Evolutionary conservation across 2,329 filamentous ascomycete species (phyloP), one percentile per base, ranked within the genome.

Genomic region (Aspergillus sp.): DNA sequence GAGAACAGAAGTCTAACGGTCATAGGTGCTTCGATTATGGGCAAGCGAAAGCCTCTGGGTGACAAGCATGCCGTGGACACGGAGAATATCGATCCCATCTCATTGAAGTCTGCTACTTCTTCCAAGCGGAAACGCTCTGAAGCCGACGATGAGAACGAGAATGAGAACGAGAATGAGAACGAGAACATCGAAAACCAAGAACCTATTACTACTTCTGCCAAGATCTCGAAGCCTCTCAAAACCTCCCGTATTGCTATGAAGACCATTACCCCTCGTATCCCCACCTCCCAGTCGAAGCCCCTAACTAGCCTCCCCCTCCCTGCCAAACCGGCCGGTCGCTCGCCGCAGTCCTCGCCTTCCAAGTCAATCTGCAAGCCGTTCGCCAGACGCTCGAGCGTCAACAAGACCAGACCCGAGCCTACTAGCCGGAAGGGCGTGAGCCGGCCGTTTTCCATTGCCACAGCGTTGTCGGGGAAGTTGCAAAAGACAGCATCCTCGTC

Each of bases 361-460:
- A 68, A 75, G 57, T 89, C 88, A 70, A 73, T 82, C 29, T 80
- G 81, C 44, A 80, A 88, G 52, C 74, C 88, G 38, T 81, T 79
- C 43, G 81, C 77, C 61, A 81, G 85, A 49, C 83, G 85, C 42
- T 80, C 80, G 49, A 78, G 77, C 10, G 77, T 76, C n/a, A 75
- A 79, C 4, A 74, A 83, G 65, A 73, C 78, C 40, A 85, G 88
- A 41, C 74, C 90, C 46, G 85, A 91, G 1, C 83, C 86, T 1
- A 68, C 77, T 43, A 69, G 71, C 50, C 73, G 61, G 45, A 62
- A 70, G 47, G 70, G 68, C 28, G 64, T 70, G 30, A 58, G 70
- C n/a, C 68, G 74, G 5, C 86, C 88, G 0, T 94, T 95, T 68
- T 90, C 85, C 45, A 82, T 95, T 49, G 86, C 93, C 62, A 85